Conservation (phyloP, 495 filamentous ascomycete genomes). For the Astrocystis sublimbata region DNA sequence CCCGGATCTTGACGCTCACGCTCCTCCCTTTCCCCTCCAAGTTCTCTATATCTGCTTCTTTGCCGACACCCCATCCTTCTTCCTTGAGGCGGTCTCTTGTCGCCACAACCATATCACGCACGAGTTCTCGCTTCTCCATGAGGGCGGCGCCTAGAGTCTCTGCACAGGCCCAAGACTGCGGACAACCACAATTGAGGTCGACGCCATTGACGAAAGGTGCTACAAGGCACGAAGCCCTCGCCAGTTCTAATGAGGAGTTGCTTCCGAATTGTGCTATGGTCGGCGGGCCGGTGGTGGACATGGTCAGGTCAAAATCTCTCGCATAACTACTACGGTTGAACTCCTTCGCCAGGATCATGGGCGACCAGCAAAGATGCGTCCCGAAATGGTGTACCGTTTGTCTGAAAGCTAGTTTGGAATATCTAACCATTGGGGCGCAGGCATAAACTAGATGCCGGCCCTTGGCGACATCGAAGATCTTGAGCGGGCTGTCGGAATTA, state of each 20-base stretch:
- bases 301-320: constrained; percentile 56
- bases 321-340: constrained; percentile 62
- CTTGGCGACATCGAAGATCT: constrained; percentile 58
- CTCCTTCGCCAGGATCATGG: constrained; percentile 72
- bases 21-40: constrained; percentile 38
- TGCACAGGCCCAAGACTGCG: constrained; percentile 67
- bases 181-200: constrained; percentile 70
- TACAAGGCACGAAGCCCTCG: constrained; percentile 59
- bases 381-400: constrained; percentile 59
- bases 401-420: constrained; percentile 66
- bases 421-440: constrained; percentile 70
- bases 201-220: constrained; percentile 61
- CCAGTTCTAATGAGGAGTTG: constrained; percentile 56
- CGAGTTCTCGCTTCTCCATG: constrained; percentile 60
- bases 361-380: constrained; percentile 66
- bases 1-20: constrained; percentile 66
- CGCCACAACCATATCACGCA: constrained; percentile 59
- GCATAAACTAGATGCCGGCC: constrained; percentile 55
- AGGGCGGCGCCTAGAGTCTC: constrained; percentile 62
- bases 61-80: constrained; percentile 47
- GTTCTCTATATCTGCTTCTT: constrained; percentile 35
- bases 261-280: constrained; percentile 66
- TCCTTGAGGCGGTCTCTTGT: constrained; percentile 44
- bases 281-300: constrained; percentile 30
- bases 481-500: constrained; percentile 49